Evolutionary conservation across 768 basidiomycete species (phyloP), one percentile per base, ranked within the genome.

Genomic region (Tulasnella calospora): DNA sequence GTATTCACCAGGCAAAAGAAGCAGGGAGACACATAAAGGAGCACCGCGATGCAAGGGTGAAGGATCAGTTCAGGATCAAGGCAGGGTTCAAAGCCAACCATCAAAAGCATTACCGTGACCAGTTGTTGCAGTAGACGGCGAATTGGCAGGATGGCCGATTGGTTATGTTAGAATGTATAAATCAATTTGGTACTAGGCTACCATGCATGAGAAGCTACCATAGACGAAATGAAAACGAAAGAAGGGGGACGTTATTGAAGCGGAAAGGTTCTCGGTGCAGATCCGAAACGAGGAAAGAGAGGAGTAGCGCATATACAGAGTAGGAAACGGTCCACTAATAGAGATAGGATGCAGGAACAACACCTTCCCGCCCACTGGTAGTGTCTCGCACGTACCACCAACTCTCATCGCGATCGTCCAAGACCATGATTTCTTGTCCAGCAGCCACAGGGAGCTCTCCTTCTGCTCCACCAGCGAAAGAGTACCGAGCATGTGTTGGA

Each of bases 351-450:
- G 94, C 93, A 12, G 96, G 96, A 73, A 98, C 93, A 41, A 96
- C 93, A 17, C 96, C 96, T 85, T 96, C 94, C 72, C 87, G 89
- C 12, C 95, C 93, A 71, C 92, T 91, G 74, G 89, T 88, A 30
- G 89, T 86, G 83, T 96, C 94, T 41, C 94, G 89, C 74, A 92
- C 94, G 82, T 93, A 96, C 96, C 95, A 98, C 96, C 96, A 98
- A 92, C 92, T 91, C 82, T 89, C 87, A 84, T 95, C 94, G 81
- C 88, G 87, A 83, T 95, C 93, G 83, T 94, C 93, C 73, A 95
- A 85, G 44, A 95, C 88, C 81, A 92, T 90, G 5, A 95, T 85
- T 82, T 92, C 91, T 77, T 89, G 86, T 12, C 94, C 93, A 2
- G 90, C 88, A 13, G 88, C 87, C 78, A 94, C 85, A 0, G 89